Evolutionary conservation across 176 grass and related monocot genomes (phyloP).

Genomic region (Areca catechu): DNA sequence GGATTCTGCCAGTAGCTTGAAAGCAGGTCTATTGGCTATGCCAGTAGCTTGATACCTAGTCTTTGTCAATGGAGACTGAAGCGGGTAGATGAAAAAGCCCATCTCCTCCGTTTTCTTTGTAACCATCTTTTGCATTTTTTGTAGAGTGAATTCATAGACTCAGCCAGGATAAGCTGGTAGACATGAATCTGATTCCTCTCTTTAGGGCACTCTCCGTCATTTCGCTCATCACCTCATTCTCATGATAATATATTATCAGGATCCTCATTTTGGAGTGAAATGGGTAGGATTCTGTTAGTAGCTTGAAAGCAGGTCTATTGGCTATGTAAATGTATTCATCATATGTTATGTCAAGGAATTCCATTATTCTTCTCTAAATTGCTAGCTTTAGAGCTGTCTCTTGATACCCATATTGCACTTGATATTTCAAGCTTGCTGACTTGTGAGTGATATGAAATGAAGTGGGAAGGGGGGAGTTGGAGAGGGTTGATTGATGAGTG

Average conservation of each 20-base stretch:
- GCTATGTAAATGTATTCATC: slow-evolving; percentile 77
- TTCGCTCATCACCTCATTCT: slow-evolving; percentile 54
- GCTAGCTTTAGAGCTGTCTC: slow-evolving; percentile 20
- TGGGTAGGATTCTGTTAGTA: slow-evolving; percentile 72
- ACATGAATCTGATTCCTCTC: slow-evolving; percentile 45
- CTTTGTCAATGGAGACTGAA: slow-evolving; percentile 60
- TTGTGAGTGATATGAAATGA: slow-evolving; percentile 80
- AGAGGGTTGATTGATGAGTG: neutral
- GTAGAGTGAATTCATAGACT: slow-evolving; percentile 53
- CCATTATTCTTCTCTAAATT: slow-evolving; percentile 59
- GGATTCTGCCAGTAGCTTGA: slow-evolving; percentile 72
- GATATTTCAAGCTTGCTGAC: slow-evolving; percentile 49
- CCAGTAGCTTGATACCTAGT: slow-evolving; percentile 66
- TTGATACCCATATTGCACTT: slow-evolving; percentile 35
- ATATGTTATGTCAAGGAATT: slow-evolving; percentile 48
- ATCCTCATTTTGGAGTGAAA: slow-evolving; percentile 55
- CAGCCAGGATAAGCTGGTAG: slow-evolving; percentile 66
- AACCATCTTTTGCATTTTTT: slow-evolving; percentile 49
- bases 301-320: slow-evolving; percentile 70
- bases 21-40: slow-evolving; percentile 65
- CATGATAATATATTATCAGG: slow-evolving; percentile 62
- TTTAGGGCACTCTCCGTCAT: slow-evolving; percentile 43
- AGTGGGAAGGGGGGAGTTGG: slow-evolving; percentile 34
- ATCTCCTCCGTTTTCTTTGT: slow-evolving; percentile 6
- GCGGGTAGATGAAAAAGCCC: slow-evolving; percentile 71